These are phyloP conservation scores for Leptographium galeiforme DNA, from an alignment of 2,329 filamentous ascomycete species.

Conservation along the genomic window DNA sequence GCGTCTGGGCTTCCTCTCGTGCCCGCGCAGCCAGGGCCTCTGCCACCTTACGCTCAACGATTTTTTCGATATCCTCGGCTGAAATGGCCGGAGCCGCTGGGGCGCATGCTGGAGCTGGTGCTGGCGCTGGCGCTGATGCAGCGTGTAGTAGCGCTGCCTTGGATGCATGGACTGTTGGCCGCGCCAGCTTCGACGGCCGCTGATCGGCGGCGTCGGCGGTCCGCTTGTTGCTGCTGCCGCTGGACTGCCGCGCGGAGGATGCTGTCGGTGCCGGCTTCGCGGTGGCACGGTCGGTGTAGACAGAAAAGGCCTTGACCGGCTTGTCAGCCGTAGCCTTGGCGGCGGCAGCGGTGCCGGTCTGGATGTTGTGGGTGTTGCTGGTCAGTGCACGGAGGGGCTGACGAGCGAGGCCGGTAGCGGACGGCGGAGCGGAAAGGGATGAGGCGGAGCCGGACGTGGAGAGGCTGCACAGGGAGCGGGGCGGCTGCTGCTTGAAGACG, in stretches of 20 bases:
- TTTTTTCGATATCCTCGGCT: conserved; percentile 68
- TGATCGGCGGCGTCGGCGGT: conserved; percentile 18
- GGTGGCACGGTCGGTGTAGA: conserved; percentile 59
- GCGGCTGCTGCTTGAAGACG: conserved; percentile 65
- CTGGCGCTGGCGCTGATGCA: conserved; percentile 3
- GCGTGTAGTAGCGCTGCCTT: conserved; percentile 1
- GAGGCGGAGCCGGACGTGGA: conserved; percentile 31
- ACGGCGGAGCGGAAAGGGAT: conserved; percentile 51
- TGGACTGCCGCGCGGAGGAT: conserved; percentile 16
- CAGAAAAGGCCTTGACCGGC: conserved; percentile 71
- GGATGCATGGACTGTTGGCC: conserved; percentile 14
- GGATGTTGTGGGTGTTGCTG: conserved; percentile 56
- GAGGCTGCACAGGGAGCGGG: conserved; percentile 24
- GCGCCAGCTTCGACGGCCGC: conserved; percentile 31
- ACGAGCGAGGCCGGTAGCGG: conserved; percentile 33
- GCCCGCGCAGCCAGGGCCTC: conserved; percentile 74
- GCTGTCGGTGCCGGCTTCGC: not conserved
- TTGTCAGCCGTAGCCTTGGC: conserved; percentile 34
- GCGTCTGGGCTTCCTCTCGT: conserved; percentile 24
- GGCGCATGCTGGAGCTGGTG: conserved; percentile 11
- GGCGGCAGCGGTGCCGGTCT: conserved; percentile 40
- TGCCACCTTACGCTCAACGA: conserved; percentile 83
- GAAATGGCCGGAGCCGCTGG: conserved; percentile 37
- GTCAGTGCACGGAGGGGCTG: conserved; percentile 71
- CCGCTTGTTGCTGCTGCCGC: conserved; percentile 22